Base-by-base conservation (phyloP, 352 stramenopile species). In the Lagenidium sp. region DNA sequence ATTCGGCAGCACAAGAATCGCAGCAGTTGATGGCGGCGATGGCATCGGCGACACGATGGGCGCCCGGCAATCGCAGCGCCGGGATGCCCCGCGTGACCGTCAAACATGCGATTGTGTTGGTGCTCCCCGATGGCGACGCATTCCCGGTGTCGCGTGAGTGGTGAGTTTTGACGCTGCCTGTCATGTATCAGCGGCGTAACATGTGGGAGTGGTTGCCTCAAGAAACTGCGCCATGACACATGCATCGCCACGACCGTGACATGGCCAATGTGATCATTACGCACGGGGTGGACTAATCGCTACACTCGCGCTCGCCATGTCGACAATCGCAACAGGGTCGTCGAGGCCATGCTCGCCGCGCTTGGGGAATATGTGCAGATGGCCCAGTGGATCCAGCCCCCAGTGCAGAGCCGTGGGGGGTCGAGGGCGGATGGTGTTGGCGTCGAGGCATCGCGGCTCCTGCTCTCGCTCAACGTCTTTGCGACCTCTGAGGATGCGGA, bases 91-190 rank as follows among this genome's bases (percentile, higher is more conserved):
- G n/a, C n/a, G n/a, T n/a, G n/a, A 40, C 41, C 15, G 20, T 32
- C 8, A 61, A 61, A 38, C 53, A 61, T 47, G 53, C 53, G 36
- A 41, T 61, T 8, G 47, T 61, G 30, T 11, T 61, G 12, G 36
- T 60, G 28, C 54, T 65, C 53, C 45, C 49, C 21, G 24, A 18
- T 11, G 23, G 10, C 2, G 16, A 11, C 15, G 21, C n/a, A n/a
- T n/a, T n/a, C n/a, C n/a, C n/a, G n/a, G n/a, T n/a, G n/a, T n/a
- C n/a, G n/a, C n/a, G n/a, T n/a, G n/a, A n/a, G n/a, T n/a, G n/a
- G n/a, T n/a, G n/a, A n/a, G n/a, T n/a, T n/a, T n/a, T n/a, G n/a
- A n/a, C n/a, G n/a, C n/a, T n/a, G n/a, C n/a, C n/a, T n/a, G n/a
- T n/a, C n/a, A n/a, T n/a, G n/a, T n/a, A n/a, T n/a, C n/a, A n/a